Conservation (phyloP, 108 stramenopile genomes). For the Nannochloropsis oceanica region DNA sequence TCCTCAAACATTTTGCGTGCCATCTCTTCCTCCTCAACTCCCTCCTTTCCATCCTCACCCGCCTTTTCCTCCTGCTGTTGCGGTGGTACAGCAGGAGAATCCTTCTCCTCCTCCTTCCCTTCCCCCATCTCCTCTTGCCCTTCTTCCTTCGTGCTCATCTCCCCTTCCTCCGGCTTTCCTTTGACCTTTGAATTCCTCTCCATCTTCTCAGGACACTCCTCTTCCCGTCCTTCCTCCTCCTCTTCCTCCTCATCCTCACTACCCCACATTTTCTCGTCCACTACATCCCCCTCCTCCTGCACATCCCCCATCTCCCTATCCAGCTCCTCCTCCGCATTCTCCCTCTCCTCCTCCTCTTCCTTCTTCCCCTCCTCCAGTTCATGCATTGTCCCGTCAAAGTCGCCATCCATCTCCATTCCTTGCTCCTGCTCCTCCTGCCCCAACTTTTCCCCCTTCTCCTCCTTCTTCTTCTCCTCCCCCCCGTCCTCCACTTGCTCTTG, state of each 20-base stretch:
- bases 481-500: constrained; percentile 41
- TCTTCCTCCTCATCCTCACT: constrained; percentile 80
- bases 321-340: constrained; percentile 73
- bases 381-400: constrained; percentile 88
- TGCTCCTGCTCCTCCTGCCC: constrained; percentile 85
- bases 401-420: constrained; percentile 94
- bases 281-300: constrained; percentile 68
- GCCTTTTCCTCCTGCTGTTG: background rate
- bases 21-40: constrained; percentile 41
- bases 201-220: constrained; percentile 83
- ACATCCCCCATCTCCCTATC: constrained; percentile 98
- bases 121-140: constrained; percentile 35
- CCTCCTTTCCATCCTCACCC: constrained; percentile 13
- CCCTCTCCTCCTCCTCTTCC: constrained; percentile 46
- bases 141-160: constrained; percentile 80
- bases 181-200: constrained; percentile 20
- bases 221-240: constrained; percentile 51
- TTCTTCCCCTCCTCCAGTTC: constrained; percentile 69
- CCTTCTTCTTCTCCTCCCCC: constrained; percentile 36
- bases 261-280: constrained; percentile 91
- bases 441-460: constrained; percentile 48
- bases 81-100: background rate
- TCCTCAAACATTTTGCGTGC: constrained; percentile 38
- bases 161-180: constrained; percentile 49
- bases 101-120: constrained; percentile 11